Evolutionary conservation across 2,329 filamentous ascomycete genomes (phyloP).

Genomic region (Epichloe sylvatica): DNA sequence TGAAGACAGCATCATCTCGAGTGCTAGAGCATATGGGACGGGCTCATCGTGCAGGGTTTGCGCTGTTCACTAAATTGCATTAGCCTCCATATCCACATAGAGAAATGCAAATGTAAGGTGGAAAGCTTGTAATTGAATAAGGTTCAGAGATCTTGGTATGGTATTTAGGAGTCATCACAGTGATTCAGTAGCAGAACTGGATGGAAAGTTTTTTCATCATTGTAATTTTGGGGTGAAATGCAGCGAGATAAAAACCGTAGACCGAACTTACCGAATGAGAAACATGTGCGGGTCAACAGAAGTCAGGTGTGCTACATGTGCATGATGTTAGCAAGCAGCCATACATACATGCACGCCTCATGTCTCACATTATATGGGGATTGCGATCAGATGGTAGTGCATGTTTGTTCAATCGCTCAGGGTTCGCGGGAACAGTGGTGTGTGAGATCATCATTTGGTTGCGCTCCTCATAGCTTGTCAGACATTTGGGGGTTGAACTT

Average conservation of each 20-base stretch:
- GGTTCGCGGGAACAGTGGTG: conserved; percentile 48
- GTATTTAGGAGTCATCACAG: conserved; percentile 52
- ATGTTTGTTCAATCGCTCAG: conserved; percentile 54
- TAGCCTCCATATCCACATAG: not conserved
- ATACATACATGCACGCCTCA: not conserved
- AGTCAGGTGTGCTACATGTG: not conserved
- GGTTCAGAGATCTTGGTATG: conserved; percentile 48
- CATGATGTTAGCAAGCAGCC: not conserved
- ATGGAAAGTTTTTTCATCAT: conserved; percentile 52
- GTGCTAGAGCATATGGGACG: not conserved
- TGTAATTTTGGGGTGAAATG: conserved; percentile 6
- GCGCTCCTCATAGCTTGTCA: not conserved
- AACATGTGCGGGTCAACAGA: not conserved
- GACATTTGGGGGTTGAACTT: not conserved
- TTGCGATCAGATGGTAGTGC: conserved; percentile 58
- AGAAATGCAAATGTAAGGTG: not conserved
- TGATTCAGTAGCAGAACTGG: conserved; percentile 67
- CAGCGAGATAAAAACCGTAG: not conserved
- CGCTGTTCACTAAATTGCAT: not conserved
- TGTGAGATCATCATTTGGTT: conserved; percentile 36
- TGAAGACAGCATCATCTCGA: not conserved
- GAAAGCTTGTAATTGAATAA: not conserved
- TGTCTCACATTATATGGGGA: not conserved
- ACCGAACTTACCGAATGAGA: not conserved
- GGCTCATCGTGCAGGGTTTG: not conserved